Evolutionary conservation across 495 filamentous ascomycete species (phyloP), one percentile per base, ranked within the genome.

Genomic region (Aspergillus egyptiacus): DNA sequence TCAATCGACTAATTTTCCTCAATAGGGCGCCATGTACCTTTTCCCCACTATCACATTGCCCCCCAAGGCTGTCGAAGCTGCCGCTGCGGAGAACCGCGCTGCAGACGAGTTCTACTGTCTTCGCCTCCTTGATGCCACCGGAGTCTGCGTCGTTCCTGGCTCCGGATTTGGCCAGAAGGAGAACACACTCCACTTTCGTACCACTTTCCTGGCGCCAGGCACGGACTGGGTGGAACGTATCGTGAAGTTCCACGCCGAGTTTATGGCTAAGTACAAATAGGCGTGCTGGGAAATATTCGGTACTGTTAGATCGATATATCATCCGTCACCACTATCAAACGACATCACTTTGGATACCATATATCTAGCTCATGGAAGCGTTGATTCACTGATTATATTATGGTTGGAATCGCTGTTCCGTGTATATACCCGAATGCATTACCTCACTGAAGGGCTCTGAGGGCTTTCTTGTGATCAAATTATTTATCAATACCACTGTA

Each of bases 21-120:
- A 7, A 13, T 69, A 95, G 78, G 93, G 93, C 20, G 80, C 84
- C 55, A 98, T 98, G 93, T 98, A 98, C 73, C 85, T 98, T 56
- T 98, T 96, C 82, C 93, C 93, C 4, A 89, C 87, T 40, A 95
- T 98, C 68, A 77, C 74, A 25, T 71, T 97, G 23, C 81, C 94
- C 5, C 47, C 60, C 30, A 85, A 84, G 65, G 94, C 91, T 36
- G 62, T 84, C 51, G 83, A 80, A 51, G 83, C 83, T 25, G 93
- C 93, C 27, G 61, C 79, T 54, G 75, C 81, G 36, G 86, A 89
- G 67, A 80, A 78, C 56, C 85, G 83, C 56, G 73, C 76, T 19
- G 77, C 91, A 1, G 93, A 98, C 55, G 93, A 96, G 63, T 97
- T 89, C 71, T 98, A 97, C 77, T 89, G 84, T 67, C 78, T 91